A percentile compares a stretch with the other conserved stretches of the same genome.
phyloP scores from a whole-genome alignment of 495 filamentous ascomycete genomes.

The Hypoxylon fuscum region DNA sequence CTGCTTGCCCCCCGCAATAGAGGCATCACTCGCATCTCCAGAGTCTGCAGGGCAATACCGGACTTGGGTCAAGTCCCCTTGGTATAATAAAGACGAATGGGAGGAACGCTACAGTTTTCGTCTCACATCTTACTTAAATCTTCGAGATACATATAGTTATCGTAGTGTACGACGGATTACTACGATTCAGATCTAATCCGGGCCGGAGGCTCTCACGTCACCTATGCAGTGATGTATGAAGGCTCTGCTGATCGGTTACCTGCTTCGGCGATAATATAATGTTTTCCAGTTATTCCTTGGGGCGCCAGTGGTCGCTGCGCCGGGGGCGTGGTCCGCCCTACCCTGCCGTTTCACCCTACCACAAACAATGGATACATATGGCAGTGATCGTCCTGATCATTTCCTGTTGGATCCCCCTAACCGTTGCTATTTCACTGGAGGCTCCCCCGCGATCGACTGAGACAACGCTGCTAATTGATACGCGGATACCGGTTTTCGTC shows the following conservation, averaged over 20 bases:
- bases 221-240: constrained; percentile 33
- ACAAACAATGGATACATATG: constrained; percentile 43
- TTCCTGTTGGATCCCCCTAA: constrained; percentile 45
- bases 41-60: constrained; percentile 16
- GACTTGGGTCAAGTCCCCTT: constrained; percentile 7
- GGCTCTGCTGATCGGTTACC: constrained; percentile 34
- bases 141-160: constrained; percentile 8
- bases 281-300: constrained; percentile 20
- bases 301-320: constrained; percentile 30
- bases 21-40: constrained; percentile 4
- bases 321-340: constrained; percentile 33
- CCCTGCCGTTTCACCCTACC: constrained; percentile 36
- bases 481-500: constrained; percentile 43
- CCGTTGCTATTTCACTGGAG: constrained; percentile 42
- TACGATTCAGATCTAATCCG: constrained; percentile 7
- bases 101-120: constrained; percentile 13
- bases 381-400: constrained; percentile 46
- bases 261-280: constrained; percentile 34
- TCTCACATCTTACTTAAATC: constrained; percentile 1
- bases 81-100: constrained; percentile 27
- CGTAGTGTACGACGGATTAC: constrained; percentile 18
- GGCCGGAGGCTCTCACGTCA: constrained; percentile 30
- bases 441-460: constrained; percentile 43
- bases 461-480: constrained; percentile 49
- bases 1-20: constrained; percentile 16